Evolutionary conservation across 768 basidiomycete species (phyloP), one percentile per base, ranked within the genome.

Genomic region (Panaeolus papilionaceus): DNA sequence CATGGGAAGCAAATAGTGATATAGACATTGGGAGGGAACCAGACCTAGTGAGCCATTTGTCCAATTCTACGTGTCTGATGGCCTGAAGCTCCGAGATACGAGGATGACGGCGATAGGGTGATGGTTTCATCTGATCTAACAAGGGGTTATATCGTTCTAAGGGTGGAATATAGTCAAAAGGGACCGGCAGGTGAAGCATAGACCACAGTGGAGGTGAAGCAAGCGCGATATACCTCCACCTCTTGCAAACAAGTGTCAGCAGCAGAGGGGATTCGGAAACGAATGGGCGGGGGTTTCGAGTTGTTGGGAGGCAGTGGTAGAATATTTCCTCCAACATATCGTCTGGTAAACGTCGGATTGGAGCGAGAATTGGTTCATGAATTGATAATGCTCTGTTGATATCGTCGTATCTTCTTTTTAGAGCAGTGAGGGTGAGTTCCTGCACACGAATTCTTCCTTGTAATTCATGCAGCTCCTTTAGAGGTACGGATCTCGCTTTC

Each of bases 311-410:
- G 16, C 64, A 64, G 20, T 51, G 47, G 28, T 44, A 38, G 20
- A 64, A 64, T 12, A 64, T 64, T 23, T 64, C 64, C 12, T 51
- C 28, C 9, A 64, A 28, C 11, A 64, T 26, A 18, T 64, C 64
- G 14, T 64, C 64, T n/a, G 64, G 45, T 18, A 64, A 14, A 38
- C 47, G 26, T 58, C 54, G 54, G 33, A 58, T 37, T 16, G 54
- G 54, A 33, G 54, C 26, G 14, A 58, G 12, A 3, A 58, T 58
- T 11, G 54, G 54, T 2, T 58, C 54, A 28, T 58, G 33, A 33
- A 58, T 16, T 28, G 54, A 58, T 58, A 58, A 16, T 11, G 54
- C 54, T 9, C 11, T n/a, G 14, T 33, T 14, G 26, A 58, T 6
- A 7, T 9, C 54, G 1, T 28, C n/a, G 6, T 16, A 16, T 33